phyloP scores from a whole-genome alignment of 768 basidiomycete genomes.

The Baorangia bicolor region DNA sequence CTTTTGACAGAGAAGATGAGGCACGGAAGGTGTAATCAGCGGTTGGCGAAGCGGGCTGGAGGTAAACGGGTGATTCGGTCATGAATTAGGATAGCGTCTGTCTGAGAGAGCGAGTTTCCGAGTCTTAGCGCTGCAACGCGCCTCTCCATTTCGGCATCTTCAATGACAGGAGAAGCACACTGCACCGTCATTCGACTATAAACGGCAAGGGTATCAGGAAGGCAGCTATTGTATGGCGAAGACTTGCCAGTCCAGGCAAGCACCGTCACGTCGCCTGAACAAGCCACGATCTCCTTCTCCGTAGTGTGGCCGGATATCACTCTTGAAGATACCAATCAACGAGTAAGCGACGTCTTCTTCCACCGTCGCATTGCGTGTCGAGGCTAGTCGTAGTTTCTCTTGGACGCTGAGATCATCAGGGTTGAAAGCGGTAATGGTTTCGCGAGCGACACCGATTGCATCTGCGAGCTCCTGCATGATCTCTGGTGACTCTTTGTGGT shows the following conservation, averaged over 20 bases:
- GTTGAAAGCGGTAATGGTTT: not conserved
- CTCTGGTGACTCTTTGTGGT: too few relatives aligned
- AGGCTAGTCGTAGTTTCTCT: slow-evolving; percentile 12
- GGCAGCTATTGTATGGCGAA: slow-evolving; percentile 14
- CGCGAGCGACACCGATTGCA: slow-evolving; percentile 1
- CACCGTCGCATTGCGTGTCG: slow-evolving; percentile 3
- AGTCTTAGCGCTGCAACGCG: not conserved
- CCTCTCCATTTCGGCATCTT: not conserved
- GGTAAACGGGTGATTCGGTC: not conserved
- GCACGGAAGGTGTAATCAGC: slow-evolving; percentile 1
- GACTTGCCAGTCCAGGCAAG: slow-evolving; percentile 13
- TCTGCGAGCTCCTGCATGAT: slow-evolving; percentile 10
- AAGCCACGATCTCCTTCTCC: slow-evolving; percentile 11
- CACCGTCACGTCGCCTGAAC: slow-evolving; percentile 4
- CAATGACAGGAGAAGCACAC: not conserved
- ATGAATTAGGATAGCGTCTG: not conserved
- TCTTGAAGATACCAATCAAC: slow-evolving; percentile 11
- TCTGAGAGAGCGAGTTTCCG: not conserved
- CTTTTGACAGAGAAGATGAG: not conserved
- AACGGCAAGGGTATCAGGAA: not conserved
- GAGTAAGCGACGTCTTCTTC: slow-evolving; percentile 12
- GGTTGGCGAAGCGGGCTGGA: not conserved
- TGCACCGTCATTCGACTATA: not conserved
- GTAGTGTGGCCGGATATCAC: slow-evolving; percentile 5
- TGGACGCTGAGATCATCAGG: slow-evolving; percentile 5